These are phyloP conservation scores for Plasmopara viticola DNA, from an alignment of 352 stramenopile species.

Conservation along the genomic window DNA sequence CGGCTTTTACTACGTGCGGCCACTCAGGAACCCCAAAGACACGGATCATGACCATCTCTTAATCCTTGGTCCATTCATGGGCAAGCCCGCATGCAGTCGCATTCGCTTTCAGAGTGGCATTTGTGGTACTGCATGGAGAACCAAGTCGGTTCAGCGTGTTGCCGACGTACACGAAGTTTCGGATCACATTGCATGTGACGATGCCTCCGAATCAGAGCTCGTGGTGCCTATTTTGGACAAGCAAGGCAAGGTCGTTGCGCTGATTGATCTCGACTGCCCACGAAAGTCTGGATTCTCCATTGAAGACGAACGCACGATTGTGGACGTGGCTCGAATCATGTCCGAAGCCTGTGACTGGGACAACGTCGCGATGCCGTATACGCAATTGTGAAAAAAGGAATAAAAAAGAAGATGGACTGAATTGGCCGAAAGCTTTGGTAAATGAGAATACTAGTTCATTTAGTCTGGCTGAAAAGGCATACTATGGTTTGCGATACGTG, in stretches of 20 bases:
- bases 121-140: conserved; percentile 57
- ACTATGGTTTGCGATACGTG: no score
- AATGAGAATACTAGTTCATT: background rate
- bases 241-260: conserved; percentile 54
- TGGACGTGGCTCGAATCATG: conserved; percentile 49
- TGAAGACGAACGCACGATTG: conserved; percentile 63
- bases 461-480: background rate
- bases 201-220: conserved; percentile 73
- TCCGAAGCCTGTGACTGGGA: conserved; percentile 59
- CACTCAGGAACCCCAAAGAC: conserved; percentile 49
- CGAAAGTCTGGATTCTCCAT: conserved; percentile 60
- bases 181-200: conserved; percentile 79
- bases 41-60: conserved; percentile 52
- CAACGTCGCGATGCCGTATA: conserved; percentile 52
- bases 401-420: background rate
- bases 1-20: conserved; percentile 75
- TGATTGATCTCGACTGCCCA: conserved; percentile 79
- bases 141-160: conserved; percentile 68
- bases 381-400: conserved; percentile 19
- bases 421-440: background rate
- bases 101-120: conserved; percentile 74
- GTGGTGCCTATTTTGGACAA: conserved; percentile 68
- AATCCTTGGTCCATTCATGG: conserved; percentile 74
- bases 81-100: conserved; percentile 75
- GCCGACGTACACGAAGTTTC: conserved; percentile 67